phyloP scores from a whole-genome alignment of 805 yeast genomes.

The Pichia rugopelliculosa region DNA sequence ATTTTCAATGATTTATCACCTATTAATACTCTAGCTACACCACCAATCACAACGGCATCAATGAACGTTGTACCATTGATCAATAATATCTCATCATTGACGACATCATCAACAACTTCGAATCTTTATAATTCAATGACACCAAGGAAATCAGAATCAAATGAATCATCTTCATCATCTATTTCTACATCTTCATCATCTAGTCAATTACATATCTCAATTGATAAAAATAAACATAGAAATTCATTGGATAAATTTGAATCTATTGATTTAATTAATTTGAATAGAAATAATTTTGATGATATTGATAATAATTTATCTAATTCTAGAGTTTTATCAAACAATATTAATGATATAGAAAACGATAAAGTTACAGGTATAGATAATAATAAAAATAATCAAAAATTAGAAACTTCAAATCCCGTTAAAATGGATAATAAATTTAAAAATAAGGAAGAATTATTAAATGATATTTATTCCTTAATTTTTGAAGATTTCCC shows the following conservation, averaged over 20 bases:
- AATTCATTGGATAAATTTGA: not conserved
- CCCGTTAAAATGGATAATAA: not conserved
- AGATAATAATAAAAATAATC: not conserved
- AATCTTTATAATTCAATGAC: not conserved
- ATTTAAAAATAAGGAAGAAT: slow-evolving; percentile 19
- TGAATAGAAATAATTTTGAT: too few relatives aligned
- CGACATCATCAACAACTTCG: not conserved
- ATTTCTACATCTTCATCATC: not conserved
- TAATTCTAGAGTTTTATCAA: not conserved
- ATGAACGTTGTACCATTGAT: not conserved
- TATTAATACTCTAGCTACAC: not conserved
- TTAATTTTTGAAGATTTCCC: slow-evolving; percentile 38
- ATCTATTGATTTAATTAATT: not conserved
- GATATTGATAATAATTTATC: not conserved
- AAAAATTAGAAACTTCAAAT: not conserved
- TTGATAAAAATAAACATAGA: not conserved
- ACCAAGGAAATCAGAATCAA: not conserved
- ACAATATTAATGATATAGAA: not conserved
- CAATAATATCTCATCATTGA: not conserved
- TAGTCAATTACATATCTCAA: not conserved
- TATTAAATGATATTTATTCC: slow-evolving; percentile 37
- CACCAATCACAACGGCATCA: not conserved
- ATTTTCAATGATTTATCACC: not conserved
- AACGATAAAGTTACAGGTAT: too few relatives aligned
- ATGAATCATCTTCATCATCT: not conserved